These are phyloP conservation scores for Cyberlindnera maclurae DNA, from an alignment of 805 yeast species.

Conservation along the genomic window DNA sequence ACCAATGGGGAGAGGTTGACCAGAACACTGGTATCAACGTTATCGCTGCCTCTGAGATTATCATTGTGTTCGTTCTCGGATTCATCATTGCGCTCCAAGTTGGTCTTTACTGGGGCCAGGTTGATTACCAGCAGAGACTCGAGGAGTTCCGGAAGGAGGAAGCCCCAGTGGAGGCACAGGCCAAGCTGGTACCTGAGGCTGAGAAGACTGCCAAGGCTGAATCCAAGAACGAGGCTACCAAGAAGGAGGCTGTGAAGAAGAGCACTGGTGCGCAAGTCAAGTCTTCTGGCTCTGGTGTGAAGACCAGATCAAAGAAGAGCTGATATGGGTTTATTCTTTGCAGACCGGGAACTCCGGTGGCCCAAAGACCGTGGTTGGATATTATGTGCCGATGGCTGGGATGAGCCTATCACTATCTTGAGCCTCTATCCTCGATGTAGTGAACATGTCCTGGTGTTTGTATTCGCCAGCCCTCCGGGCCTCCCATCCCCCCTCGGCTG, in stretches of 20 bases:
- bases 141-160: conserved; percentile 24
- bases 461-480: no score
- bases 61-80: conserved; percentile 59
- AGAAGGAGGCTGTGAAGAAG: conserved; percentile 3
- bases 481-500: no score
- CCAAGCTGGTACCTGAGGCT: conserved; percentile 3
- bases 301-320: conserved; percentile 1
- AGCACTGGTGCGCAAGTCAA: conserved; percentile 2
- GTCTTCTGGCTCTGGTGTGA: not conserved
- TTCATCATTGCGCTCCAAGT: conserved; percentile 84
- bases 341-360: not conserved
- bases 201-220: not conserved
- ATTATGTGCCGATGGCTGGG: no score
- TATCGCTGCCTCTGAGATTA: conserved; percentile 80
- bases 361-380: no score
- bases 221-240: not conserved
- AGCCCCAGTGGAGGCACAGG: conserved; percentile 7
- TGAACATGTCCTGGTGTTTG: no score
- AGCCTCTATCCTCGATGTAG: no score
- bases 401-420: no score
- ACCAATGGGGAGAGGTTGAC: conserved; percentile 93
- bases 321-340: not conserved
- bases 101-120: conserved; percentile 82
- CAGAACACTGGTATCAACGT: conserved; percentile 81
- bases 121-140: conserved; percentile 40